These are phyloP conservation scores for Wickerhamiella occidentalis DNA, from an alignment of 805 yeast genomes.

Conservation along the genomic window DNA sequence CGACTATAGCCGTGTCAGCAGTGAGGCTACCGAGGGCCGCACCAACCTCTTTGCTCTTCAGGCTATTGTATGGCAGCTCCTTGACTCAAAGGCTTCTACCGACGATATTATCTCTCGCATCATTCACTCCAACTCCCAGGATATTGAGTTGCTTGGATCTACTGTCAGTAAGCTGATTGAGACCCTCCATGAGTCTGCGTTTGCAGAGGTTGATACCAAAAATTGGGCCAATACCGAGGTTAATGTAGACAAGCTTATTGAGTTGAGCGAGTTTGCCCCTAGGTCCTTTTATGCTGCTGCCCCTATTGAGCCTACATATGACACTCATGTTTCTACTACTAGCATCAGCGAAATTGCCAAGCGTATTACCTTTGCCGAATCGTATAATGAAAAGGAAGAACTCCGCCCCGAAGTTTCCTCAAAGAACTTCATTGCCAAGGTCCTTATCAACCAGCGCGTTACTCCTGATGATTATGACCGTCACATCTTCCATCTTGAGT, in stretches of 20 bases:
- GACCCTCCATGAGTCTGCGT: constrained; percentile 23
- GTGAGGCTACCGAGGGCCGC: constrained; percentile 52
- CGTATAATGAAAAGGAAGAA: constrained; percentile 43
- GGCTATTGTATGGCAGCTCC: constrained; percentile 65
- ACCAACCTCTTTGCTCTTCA: constrained; percentile 63
- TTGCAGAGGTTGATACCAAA: constrained; percentile 30
- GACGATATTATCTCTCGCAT: constrained; percentile 64
- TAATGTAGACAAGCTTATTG: constrained; percentile 21
- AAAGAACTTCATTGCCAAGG: constrained; percentile 73
- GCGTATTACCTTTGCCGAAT: constrained; percentile 70
- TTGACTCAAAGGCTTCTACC: constrained; percentile 44
- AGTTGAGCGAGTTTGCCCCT: constrained; percentile 19
- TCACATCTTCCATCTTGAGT: constrained; percentile 92
- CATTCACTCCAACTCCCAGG: constrained; percentile 69
- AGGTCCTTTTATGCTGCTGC: constrained; percentile 26
- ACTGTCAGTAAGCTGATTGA: constrained; percentile 32
- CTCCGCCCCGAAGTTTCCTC: constrained; percentile 87
- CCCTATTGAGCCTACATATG: constrained; percentile 28
- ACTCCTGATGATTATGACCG: constrained; percentile 85
- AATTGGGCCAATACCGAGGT: constrained; percentile 27
- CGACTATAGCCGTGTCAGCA: constrained; percentile 54
- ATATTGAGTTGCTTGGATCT: constrained; percentile 63
- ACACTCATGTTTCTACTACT: constrained; percentile 33
- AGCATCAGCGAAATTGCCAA: constrained; percentile 46
- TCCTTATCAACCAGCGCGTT: constrained; percentile 80